These are phyloP conservation scores for Begonia peltatifolia DNA, from an alignment of 306 rosid species.

Conservation along the genomic window DNA sequence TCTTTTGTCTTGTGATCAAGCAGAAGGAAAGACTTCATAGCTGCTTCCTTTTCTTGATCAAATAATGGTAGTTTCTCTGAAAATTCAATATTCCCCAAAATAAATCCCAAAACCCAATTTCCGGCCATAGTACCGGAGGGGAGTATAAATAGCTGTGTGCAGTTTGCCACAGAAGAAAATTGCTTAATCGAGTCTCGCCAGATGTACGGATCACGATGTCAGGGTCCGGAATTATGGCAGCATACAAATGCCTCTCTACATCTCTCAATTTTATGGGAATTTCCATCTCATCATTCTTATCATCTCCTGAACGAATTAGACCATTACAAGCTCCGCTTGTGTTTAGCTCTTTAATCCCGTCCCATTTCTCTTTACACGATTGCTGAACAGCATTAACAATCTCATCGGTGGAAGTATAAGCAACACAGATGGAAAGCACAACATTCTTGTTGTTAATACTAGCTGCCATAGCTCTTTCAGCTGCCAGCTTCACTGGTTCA, in stretches of 20 bases:
- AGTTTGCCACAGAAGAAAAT: slow-evolving; percentile 41
- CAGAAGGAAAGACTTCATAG: slow-evolving; percentile 2
- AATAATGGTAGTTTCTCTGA: slow-evolving; percentile 21
- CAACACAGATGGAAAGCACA: slow-evolving; percentile 27
- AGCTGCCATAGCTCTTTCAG: slow-evolving; percentile 26
- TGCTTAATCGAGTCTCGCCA: slow-evolving; percentile 34
- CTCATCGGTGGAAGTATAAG: slow-evolving; percentile 31
- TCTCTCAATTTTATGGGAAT: slow-evolving; percentile 15
- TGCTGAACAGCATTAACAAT: slow-evolving; percentile 28
- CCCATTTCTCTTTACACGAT: slow-evolving; percentile 24
- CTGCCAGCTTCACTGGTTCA: slow-evolving; percentile 23
- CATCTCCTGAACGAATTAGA: slow-evolving; percentile 8
- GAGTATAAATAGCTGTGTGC: slow-evolving; percentile 20
- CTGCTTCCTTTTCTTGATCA: slow-evolving; percentile 29
- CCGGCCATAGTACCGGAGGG: slow-evolving; percentile 28
- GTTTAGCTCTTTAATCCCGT: slow-evolving; percentile 13
- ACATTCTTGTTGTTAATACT: slow-evolving; percentile 20
- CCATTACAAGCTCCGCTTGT: slow-evolving; percentile 11
- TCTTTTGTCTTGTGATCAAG: no score
- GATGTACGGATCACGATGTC: slow-evolving; percentile 28
- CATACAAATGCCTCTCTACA: slow-evolving; percentile 29
- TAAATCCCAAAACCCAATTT: slow-evolving; percentile 28
- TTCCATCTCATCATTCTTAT: slow-evolving; percentile 13
- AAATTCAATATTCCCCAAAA: slow-evolving; percentile 27
- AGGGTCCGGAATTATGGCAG: slow-evolving; percentile 21